Percentiles rank a stretch among this genome's conserved stretches.
Evolutionary conservation across 1,284 basidiomycete genomes (phyloP).

Genomic region (Cutaneotrichosporon arboriforme): DNA sequence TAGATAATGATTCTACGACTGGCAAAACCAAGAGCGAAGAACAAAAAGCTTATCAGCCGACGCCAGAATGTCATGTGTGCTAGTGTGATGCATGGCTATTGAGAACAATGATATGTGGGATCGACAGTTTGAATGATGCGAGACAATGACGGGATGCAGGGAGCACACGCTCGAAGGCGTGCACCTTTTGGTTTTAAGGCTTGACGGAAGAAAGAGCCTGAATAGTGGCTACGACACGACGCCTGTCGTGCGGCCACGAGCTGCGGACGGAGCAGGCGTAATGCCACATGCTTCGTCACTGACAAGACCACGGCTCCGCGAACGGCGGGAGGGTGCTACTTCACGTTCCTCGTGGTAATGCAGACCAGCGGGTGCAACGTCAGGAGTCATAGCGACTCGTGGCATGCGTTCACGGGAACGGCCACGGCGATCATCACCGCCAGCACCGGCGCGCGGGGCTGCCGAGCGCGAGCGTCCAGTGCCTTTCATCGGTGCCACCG

Average conservation of each 20-base stretch:
- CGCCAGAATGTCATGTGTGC: no score
- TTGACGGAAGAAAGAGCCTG: no score
- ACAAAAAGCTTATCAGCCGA: no score
- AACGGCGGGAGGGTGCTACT: conserved; percentile 28
- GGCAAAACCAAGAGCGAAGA: no score
- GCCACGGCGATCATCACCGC: conserved; percentile 21
- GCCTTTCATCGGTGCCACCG: conserved; percentile 5
- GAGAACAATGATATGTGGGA: no score
- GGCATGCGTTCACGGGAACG: conserved; percentile 31
- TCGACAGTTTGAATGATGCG: background rate
- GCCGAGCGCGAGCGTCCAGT: conserved; percentile 1
- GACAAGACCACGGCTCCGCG: background rate
- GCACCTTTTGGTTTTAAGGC: background rate
- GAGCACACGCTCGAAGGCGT: background rate
- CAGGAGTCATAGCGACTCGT: conserved; percentile 19
- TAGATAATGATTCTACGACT: no score
- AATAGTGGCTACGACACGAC: background rate
- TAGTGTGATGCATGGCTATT: no score
- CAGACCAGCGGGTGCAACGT: conserved; percentile 10
- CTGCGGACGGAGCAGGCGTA: background rate
- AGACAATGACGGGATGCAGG: background rate
- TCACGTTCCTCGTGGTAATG: conserved; percentile 39
- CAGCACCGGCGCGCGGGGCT: background rate
- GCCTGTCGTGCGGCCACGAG: background rate
- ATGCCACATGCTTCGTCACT: background rate